Evolutionary conservation across 2,329 filamentous ascomycete genomes (phyloP).

Genomic region (Aspergillus sp.): DNA sequence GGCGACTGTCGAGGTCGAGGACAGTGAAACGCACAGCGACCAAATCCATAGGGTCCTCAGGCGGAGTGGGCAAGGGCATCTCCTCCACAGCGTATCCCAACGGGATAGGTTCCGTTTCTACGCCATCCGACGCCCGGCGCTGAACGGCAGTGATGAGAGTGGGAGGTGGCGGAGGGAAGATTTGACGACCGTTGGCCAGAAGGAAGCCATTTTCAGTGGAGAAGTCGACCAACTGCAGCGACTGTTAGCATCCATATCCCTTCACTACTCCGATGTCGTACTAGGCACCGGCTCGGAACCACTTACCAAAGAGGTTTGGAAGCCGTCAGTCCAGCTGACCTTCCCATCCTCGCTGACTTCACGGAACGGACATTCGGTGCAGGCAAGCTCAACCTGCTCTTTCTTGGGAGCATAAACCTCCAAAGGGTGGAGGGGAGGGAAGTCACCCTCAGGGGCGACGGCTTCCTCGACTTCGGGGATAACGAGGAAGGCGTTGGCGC

Average conservation of each 20-base stretch:
- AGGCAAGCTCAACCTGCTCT: conserved; percentile 36
- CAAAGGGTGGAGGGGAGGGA: conserved; percentile 29
- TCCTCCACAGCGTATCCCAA: conserved; percentile 49
- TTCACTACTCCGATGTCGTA: background rate
- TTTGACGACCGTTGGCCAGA: conserved; percentile 41
- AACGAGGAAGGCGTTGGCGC: conserved; percentile 42
- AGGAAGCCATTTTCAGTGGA: conserved; percentile 36
- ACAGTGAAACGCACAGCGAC: conserved; percentile 48
- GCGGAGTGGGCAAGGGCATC: conserved; percentile 32
- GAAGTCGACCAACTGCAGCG: conserved; percentile 40
- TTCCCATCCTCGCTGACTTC: conserved; percentile 31
- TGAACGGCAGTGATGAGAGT: conserved; percentile 37
- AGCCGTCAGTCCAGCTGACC: conserved; percentile 38
- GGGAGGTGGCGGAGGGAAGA: conserved; percentile 42
- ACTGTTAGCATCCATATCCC: conserved; percentile 1
- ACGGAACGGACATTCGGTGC: conserved; percentile 44
- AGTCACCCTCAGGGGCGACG: conserved; percentile 25
- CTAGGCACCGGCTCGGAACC: background rate
- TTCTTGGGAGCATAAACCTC: conserved; percentile 30
- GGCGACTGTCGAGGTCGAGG: conserved; percentile 45
- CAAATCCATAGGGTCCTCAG: conserved; percentile 38
- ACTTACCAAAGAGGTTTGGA: conserved; percentile 41
- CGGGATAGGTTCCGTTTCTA: conserved; percentile 39
- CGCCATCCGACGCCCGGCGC: conserved; percentile 38
- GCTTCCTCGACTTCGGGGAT: conserved; percentile 37